A percentile compares a stretch with the other conserved stretches of the same genome.
Evolutionary conservation across 148 eudicot species (phyloP).

Genomic region (Pharnaceum exiguum): DNA sequence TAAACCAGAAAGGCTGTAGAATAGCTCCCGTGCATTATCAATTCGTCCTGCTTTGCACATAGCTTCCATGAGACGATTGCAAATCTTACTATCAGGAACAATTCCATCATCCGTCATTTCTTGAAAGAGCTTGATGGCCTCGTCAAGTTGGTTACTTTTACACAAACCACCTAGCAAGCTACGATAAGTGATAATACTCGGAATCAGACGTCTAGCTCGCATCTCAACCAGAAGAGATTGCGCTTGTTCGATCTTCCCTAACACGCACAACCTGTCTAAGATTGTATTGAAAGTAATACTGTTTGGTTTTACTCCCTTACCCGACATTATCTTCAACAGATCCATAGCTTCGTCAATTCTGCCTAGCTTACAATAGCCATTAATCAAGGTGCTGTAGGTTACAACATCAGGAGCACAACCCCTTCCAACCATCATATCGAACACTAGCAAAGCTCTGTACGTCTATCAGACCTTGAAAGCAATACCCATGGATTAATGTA

Average conservation of each 20-base stretch:
- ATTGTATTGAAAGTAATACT: conserved; percentile 4
- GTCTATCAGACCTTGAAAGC: conserved; percentile 29
- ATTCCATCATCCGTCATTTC: neutral
- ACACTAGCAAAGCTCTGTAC: conserved; percentile 19
- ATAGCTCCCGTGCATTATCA: too few species aligned
- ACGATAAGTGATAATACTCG: neutral
- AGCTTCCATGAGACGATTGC: too few species aligned
- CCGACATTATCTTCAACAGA: conserved; percentile 18
- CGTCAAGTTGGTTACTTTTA: conserved; percentile 1
- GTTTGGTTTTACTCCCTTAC: conserved; percentile 13
- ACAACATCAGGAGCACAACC: conserved; percentile 21
- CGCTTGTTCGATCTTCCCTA: conserved; percentile 8
- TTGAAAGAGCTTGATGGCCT: conserved; percentile 7
- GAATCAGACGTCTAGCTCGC: neutral
- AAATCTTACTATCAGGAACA: too few species aligned
- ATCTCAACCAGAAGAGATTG: conserved; percentile 11
- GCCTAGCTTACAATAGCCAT: conserved; percentile 24
- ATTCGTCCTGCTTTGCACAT: too few species aligned
- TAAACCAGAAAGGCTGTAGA: too few species aligned
- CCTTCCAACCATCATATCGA: conserved; percentile 17
- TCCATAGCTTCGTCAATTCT: conserved; percentile 24
- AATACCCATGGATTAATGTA: conserved; percentile 10
- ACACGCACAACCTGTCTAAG: conserved; percentile 11
- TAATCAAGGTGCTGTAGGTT: conserved; percentile 29
- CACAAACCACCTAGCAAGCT: conserved; percentile 17